A percentile compares a stretch with the other conserved stretches of the same genome.
phyloP scores from a whole-genome alignment of 257 asterid genomes.

The Galeopsis tetrahit region DNA sequence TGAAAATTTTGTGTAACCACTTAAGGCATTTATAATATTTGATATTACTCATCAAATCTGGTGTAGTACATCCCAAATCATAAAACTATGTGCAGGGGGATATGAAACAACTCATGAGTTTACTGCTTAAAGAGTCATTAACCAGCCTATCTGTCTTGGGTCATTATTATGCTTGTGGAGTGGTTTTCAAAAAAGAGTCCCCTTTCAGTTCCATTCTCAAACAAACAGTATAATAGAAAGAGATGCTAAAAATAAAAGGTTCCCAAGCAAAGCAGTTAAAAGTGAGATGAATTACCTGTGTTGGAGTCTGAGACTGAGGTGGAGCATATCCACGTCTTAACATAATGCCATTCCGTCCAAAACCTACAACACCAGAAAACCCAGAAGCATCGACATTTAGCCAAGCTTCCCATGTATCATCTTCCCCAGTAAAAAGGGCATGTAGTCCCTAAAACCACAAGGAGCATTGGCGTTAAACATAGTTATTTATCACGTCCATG shows the following conservation, averaged over 20 bases:
- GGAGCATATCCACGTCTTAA: slow-evolving; percentile 97
- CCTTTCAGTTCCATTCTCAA: slow-evolving; percentile 3
- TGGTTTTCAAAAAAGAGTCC: slow-evolving; percentile 1
- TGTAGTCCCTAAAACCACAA: slow-evolving; percentile 69
- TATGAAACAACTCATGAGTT: slow-evolving; percentile 23
- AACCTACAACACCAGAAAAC: slow-evolving; percentile 58
- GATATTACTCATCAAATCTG: background rate
- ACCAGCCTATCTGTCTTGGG: background rate
- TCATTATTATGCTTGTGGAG: background rate
- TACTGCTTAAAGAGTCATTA: background rate
- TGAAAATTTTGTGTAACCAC: background rate
- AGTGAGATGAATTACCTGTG: slow-evolving; percentile 59
- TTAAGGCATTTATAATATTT: background rate
- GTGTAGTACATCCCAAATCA: slow-evolving; percentile 10
- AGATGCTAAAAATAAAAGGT: background rate
- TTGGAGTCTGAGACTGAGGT: slow-evolving; percentile 84
- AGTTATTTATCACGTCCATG: slow-evolving; percentile 31
- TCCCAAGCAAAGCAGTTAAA: slow-evolving; percentile 25
- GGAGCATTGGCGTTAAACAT: slow-evolving; percentile 10
- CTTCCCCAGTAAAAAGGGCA: slow-evolving; percentile 96
- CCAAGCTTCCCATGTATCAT: slow-evolving; percentile 99
- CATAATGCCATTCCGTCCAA: slow-evolving; percentile 63
- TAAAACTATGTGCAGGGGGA: slow-evolving; percentile 21
- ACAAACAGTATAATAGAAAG: slow-evolving; percentile 1
- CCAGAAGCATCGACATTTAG: slow-evolving; percentile 80